phyloP scores from a whole-genome alignment of 768 basidiomycete species.

The Hericium rajendrae region DNA sequence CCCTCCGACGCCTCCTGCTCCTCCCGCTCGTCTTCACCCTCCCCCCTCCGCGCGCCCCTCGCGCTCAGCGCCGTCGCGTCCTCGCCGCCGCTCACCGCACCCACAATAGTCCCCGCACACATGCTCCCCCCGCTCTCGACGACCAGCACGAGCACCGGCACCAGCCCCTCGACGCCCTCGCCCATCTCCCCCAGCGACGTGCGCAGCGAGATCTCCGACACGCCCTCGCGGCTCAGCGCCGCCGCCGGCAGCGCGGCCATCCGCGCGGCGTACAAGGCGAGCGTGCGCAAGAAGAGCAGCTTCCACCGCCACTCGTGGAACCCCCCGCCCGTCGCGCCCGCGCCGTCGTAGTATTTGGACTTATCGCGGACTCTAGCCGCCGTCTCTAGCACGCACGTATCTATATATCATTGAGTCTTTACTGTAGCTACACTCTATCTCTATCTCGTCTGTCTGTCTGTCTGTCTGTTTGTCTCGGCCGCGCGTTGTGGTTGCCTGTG shows the following conservation, averaged over 20 bases:
- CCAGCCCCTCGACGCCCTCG: conserved; percentile 15
- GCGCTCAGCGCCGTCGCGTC: background rate
- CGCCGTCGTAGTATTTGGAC: no score
- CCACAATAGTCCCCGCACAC: background rate
- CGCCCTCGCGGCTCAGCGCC: background rate
- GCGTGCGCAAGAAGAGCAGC: conserved; percentile 36
- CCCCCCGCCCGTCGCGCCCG: conserved; percentile 7
- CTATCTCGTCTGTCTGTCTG: no score
- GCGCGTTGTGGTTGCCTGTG: no score
- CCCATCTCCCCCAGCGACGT: conserved; percentile 16
- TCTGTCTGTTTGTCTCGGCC: no score
- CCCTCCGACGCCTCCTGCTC: conserved; percentile 13
- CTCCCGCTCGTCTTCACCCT: conserved; percentile 13
- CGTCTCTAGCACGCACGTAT: no score
- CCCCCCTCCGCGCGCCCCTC: conserved; percentile 1
- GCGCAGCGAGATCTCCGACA: background rate
- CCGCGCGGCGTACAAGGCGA: conserved; percentile 42
- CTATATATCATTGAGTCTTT: no score
- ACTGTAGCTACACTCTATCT: no score
- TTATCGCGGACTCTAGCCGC: no score
- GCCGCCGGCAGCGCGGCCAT: conserved; percentile 33
- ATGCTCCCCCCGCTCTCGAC: conserved; percentile 10
- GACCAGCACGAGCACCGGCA: conserved; percentile 13
- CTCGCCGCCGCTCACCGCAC: background rate
- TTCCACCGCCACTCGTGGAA: conserved; percentile 46